A percentile compares a stretch with the other conserved stretches of the same genome.
Conservation (phyloP, 768 basidiomycete genomes). For the Mycena amicta region DNA sequence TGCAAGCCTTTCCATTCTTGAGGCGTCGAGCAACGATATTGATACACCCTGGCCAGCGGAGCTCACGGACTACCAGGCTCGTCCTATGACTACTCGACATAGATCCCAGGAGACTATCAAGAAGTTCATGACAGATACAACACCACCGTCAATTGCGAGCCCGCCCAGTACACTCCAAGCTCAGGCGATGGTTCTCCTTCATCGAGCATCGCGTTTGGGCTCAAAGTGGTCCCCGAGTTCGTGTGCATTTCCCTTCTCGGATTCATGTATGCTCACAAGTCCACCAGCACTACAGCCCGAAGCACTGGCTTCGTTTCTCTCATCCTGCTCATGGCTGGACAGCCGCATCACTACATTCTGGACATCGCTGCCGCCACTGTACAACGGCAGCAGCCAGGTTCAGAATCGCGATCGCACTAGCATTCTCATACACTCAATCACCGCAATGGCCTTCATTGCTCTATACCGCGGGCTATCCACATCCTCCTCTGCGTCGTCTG, state of each 20-base stretch:
- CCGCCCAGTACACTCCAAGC: neutral
- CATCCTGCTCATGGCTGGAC: constrained; percentile 9
- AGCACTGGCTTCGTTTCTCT: constrained; percentile 4
- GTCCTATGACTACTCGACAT: too few relatives aligned
- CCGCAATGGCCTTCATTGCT: too few relatives aligned
- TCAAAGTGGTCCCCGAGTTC: constrained; percentile 11
- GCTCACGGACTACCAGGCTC: constrained; percentile 6
- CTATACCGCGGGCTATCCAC: constrained; percentile 1
- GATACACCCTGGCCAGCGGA: constrained; percentile 27
- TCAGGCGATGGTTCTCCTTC: constrained; percentile 20
- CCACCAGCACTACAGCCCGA: constrained; percentile 8
- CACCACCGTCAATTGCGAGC: neutral
- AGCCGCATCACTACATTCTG: constrained; percentile 14
- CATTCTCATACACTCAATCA: too few relatives aligned
- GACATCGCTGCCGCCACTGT: constrained; percentile 13
- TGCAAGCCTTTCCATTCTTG: constrained; percentile 12
- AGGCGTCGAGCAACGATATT: constrained; percentile 6
- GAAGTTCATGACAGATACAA: constrained; percentile 3
- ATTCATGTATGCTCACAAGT: neutral
- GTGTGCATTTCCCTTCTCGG: neutral
- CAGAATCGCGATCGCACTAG: too few relatives aligned
- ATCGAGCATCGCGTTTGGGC: constrained; percentile 11
- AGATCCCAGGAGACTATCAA: constrained; percentile 8
- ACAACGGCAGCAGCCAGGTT: constrained; percentile 17
- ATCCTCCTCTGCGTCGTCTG: neutral